Evolutionary conservation across 352 stramenopile genomes (phyloP).

Genomic region (Phytophthora niederhauseri): DNA sequence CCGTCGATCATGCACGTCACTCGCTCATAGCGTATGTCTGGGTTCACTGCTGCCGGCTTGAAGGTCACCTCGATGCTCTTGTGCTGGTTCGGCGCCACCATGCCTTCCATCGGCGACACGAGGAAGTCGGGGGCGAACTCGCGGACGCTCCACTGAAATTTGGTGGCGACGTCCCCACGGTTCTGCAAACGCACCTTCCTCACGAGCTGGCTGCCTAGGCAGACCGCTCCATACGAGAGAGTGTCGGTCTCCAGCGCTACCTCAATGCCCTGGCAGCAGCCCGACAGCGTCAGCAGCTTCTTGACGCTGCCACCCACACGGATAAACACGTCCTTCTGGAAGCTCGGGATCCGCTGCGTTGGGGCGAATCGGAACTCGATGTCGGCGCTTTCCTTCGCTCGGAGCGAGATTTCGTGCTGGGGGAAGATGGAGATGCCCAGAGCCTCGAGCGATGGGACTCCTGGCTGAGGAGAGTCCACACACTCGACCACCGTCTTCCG

Average conservation of each 20-base stretch:
- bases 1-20: conserved; percentile 77
- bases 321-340: conserved; percentile 73
- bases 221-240: conserved; percentile 91
- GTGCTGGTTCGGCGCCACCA: conserved; percentile 85
- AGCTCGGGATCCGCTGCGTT: conserved; percentile 62
- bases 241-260: conserved; percentile 90
- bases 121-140: conserved; percentile 85
- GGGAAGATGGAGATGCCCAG: conserved; percentile 76
- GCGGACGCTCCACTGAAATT: conserved; percentile 86
- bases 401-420: conserved; percentile 62
- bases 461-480: conserved; percentile 31
- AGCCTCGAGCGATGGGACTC: conserved; percentile 40
- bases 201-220: conserved; percentile 84
- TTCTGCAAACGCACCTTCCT: conserved; percentile 91
- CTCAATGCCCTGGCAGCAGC: conserved; percentile 92
- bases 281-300: conserved; percentile 83
- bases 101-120: conserved; percentile 81
- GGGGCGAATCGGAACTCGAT: conserved; percentile 82
- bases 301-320: conserved; percentile 65
- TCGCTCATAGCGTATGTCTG: conserved; percentile 90
- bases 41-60: conserved; percentile 71
- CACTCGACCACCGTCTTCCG: conserved; percentile 74
- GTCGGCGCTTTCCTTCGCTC: conserved; percentile 76
- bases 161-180: conserved; percentile 86
- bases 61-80: conserved; percentile 93